Conservation (phyloP, 75 land plant species). For the Cryptomeria japonica region DNA sequence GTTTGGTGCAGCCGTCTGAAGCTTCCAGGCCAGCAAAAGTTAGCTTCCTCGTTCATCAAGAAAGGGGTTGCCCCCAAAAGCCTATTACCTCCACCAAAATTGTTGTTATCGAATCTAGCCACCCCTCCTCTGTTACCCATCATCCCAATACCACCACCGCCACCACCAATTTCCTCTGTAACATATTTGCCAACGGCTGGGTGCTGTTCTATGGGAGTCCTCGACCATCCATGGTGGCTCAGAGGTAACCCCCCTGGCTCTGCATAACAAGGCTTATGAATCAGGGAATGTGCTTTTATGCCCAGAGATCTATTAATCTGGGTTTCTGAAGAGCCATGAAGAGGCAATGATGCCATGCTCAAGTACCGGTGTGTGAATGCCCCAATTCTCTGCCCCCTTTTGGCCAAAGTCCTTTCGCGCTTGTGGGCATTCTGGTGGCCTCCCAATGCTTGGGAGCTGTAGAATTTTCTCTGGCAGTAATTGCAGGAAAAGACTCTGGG, state of each 20-base stretch:
- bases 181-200: conserved; percentile 17
- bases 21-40: conserved; percentile 57
- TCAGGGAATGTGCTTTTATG: conserved; percentile 49
- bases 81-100: conserved; percentile 12
- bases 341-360: conserved; percentile 49
- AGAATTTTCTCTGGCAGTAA: conserved; percentile 55
- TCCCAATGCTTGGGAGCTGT: conserved; percentile 58
- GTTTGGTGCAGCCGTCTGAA: conserved; percentile 22
- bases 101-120: conserved; percentile 28
- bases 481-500: conserved; percentile 46
- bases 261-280: conserved; percentile 28
- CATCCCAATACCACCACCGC: background rate
- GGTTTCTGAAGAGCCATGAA: conserved; percentile 38
- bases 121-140: conserved; percentile 18
- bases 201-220: conserved; percentile 14
- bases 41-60: conserved; percentile 28
- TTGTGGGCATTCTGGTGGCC: conserved; percentile 71
- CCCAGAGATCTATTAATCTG: conserved; percentile 36
- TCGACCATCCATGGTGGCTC: conserved; percentile 19
- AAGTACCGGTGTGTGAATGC: conserved; percentile 31
- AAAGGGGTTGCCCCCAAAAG: conserved; percentile 12
- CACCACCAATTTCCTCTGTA: conserved; percentile 4
- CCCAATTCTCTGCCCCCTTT: conserved; percentile 34
- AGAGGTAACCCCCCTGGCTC: conserved; percentile 6
- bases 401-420: conserved; percentile 47